These are phyloP conservation scores for Pulveroboletus sp. DNA, from an alignment of 1,284 basidiomycete species.

Conservation along the genomic window DNA sequence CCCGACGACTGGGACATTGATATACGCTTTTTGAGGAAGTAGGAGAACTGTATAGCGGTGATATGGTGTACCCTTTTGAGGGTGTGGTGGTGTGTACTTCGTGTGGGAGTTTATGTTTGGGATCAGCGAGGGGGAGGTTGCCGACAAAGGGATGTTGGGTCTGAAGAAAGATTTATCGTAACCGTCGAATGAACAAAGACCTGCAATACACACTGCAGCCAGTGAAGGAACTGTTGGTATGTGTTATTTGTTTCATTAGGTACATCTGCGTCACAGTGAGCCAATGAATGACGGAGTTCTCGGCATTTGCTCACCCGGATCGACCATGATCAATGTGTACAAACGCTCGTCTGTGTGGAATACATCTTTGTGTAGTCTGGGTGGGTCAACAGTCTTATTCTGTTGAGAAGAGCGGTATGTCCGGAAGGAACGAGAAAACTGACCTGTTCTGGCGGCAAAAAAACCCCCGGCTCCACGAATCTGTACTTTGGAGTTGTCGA, in stretches of 20 bases:
- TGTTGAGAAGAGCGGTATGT: slow-evolving; percentile 6
- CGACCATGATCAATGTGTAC: slow-evolving; percentile 90
- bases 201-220: slow-evolving; percentile 67
- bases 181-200: not conserved
- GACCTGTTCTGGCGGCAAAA: slow-evolving; percentile 64
- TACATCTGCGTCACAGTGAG: slow-evolving; percentile 54
- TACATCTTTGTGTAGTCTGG: slow-evolving; percentile 68
- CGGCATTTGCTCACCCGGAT: slow-evolving; percentile 59
- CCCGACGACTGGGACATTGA: slow-evolving; percentile 42
- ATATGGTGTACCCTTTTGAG: slow-evolving; percentile 80
- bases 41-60: slow-evolving; percentile 83
- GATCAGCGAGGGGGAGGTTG: slow-evolving; percentile 48
- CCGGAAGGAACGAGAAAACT: slow-evolving; percentile 22
- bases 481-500: slow-evolving; percentile 44
- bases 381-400: slow-evolving; percentile 61
- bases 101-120: slow-evolving; percentile 53
- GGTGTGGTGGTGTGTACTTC: slow-evolving; percentile 84
- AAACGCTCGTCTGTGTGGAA: slow-evolving; percentile 79
- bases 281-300: not conserved
- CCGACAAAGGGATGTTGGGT: slow-evolving; percentile 80
- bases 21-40: slow-evolving; percentile 62
- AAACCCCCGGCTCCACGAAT: slow-evolving; percentile 73
- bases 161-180: slow-evolving; percentile 41
- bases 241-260: slow-evolving; percentile 68
- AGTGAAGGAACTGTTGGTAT: slow-evolving; percentile 82